Evolutionary conservation across 331 rosid genomes (phyloP), one percentile per base, ranked within the genome.

Genomic region (Quercus phellos): DNA sequence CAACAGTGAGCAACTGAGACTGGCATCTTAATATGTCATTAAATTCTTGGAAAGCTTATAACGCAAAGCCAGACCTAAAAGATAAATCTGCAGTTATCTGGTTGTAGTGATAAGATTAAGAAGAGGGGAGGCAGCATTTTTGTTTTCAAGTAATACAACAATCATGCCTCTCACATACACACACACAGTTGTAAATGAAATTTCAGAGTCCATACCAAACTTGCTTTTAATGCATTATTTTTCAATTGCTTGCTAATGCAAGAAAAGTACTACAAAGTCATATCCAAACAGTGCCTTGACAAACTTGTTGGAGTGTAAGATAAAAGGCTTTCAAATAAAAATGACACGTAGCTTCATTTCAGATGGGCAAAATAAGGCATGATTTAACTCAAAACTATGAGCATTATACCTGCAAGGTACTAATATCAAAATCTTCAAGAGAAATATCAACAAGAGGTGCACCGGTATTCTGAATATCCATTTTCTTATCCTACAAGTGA

Each of bases 371-470:
- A 56, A 56, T 56, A 56, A 21, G 64, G 29, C 30, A 66, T 66
- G 24, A 64, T 32, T 32, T 21, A 32, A 32, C 13, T 29, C 51
- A 19, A 16, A 14, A 73, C 7, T 14, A 8, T 42, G 2, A 50
- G 51, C 10, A 34, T 56, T 51, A 21, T 68, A 84, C 88, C 88
- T 84, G 88, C 78, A 84, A 76, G 27, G 89, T 77, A 30, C 38
- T 70, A 68, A 83, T 83, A 77, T 83, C 87, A 78, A 86, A 83
- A 6, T 80, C 83, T 73, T 27, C 77, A 26, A 72, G 75, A 74
- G 77, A 50, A 74, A 73, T 55, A 51, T 86, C 83, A 13, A 60
- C 77, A 53, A 71, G 79, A 70, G 83, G 74, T 51, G 30, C 76
- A 53, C 77, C 80, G 29, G 80, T 54, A 70, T 82, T 78, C 74